Conservation (phyloP, 305 asterid species). For the Solanum hybrid region DNA sequence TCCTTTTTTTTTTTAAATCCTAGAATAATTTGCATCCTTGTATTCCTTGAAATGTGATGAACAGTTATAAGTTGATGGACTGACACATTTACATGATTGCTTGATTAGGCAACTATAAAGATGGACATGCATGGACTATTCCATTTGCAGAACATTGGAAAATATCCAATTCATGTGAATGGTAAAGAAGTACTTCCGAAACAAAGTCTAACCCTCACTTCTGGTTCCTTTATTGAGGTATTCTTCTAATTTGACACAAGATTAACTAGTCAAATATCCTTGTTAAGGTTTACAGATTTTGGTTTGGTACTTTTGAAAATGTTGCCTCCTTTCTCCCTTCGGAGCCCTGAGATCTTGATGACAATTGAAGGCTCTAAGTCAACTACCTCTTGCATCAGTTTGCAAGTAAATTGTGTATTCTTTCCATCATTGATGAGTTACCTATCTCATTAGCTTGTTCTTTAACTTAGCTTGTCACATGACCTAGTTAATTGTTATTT, state of each 20-base stretch:
- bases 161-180: conserved; percentile 39
- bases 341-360: neutral
- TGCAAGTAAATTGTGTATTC: neutral
- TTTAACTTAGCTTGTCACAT: neutral
- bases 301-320: neutral
- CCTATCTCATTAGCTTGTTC: neutral
- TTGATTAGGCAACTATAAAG: conserved; percentile 49
- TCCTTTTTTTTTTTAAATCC: neutral
- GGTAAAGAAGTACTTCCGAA: conserved; percentile 37
- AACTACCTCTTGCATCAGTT: neutral
- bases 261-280: neutral
- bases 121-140: conserved; percentile 47
- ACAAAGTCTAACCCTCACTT: conserved; percentile 29
- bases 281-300: neutral
- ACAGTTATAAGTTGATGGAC: neutral
- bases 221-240: conserved; percentile 77
- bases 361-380: neutral
- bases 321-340: neutral
- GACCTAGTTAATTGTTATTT: neutral
- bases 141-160: conserved; percentile 60
- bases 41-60: neutral
- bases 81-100: neutral
- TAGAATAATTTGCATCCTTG: neutral
- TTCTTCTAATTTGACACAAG: neutral
- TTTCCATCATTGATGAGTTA: neutral